Evolutionary conservation across 1,284 basidiomycete species (phyloP).

Genomic region (Melanopsichium pennsylvanicum): DNA sequence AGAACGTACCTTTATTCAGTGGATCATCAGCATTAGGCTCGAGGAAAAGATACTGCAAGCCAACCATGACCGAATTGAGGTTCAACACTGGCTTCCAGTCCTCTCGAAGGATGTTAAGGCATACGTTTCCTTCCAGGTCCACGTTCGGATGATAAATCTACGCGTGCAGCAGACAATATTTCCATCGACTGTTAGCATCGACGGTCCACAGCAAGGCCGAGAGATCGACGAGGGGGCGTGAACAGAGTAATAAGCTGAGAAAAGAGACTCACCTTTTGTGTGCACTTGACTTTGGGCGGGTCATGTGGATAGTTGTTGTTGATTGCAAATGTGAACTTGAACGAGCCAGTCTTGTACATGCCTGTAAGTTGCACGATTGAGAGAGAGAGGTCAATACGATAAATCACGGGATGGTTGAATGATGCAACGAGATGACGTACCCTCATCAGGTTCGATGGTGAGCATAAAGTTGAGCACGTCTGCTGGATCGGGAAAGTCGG

Average conservation of each 20-base stretch:
- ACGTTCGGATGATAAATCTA: conserved; percentile 99
- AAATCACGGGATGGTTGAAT: no score
- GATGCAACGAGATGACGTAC: conserved; percentile 69
- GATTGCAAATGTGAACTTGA: conserved; percentile 92
- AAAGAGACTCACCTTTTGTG: conserved; percentile 76
- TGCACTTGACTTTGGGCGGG: conserved; percentile 97
- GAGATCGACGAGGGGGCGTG: no score
- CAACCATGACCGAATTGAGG: conserved; percentile 95
- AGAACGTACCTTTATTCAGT: conserved; percentile 90
- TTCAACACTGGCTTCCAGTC: conserved; percentile 99
- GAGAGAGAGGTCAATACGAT: no score
- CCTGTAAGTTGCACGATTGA: conserved; percentile 71
- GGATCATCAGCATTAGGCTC: conserved; percentile 99
- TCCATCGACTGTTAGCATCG: background rate
- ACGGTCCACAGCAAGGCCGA: no score
- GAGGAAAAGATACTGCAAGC: conserved; percentile 95
- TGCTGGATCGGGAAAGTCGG: conserved; percentile 85
- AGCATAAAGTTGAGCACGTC: conserved; percentile 96
- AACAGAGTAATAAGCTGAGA: no score
- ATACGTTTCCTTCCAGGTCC: conserved; percentile 92
- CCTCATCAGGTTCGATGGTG: conserved; percentile 95
- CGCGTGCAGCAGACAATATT: background rate
- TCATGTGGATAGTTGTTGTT: conserved; percentile 99
- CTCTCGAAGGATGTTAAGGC: conserved; percentile 89
- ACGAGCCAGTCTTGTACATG: conserved; percentile 95